These are phyloP conservation scores for Erodium texanum DNA, from an alignment of 441 rosid species.

Conservation along the genomic window DNA sequence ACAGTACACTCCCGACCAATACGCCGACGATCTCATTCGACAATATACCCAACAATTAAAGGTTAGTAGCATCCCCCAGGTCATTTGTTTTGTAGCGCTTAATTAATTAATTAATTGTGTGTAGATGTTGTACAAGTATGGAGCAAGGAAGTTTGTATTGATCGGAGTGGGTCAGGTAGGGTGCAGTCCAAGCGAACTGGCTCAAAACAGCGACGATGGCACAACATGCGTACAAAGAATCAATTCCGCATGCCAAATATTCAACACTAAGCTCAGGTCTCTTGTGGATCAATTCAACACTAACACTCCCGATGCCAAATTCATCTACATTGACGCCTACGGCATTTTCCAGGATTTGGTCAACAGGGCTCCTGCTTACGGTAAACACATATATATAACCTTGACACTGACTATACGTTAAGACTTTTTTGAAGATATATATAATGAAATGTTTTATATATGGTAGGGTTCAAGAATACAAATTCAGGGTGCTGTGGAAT, in stretches of 20 bases:
- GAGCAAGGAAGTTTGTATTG: conserved; percentile 71
- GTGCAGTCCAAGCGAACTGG: conserved; percentile 68
- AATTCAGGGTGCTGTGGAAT: conserved; percentile 84
- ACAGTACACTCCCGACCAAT: conserved; percentile 48
- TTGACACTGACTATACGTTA: no score
- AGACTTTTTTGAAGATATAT: no score
- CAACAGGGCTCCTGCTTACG: conserved; percentile 40
- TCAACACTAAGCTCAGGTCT: conserved; percentile 58
- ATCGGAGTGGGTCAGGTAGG: conserved; percentile 71
- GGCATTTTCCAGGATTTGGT: conserved; percentile 70
- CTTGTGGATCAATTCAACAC: conserved; percentile 55
- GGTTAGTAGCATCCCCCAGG: no score
- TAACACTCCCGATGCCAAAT: conserved; percentile 46
- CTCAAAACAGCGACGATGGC: conserved; percentile 48
- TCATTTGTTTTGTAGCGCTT: no score
- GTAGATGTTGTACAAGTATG: conserved; percentile 37
- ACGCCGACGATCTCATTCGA: conserved; percentile 40
- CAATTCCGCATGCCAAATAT: conserved; percentile 62
- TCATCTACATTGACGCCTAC: conserved; percentile 57
- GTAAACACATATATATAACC: conserved; percentile 4
- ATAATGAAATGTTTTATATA: not conserved
- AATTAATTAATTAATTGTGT: no score
- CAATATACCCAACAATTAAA: conserved; percentile 49
- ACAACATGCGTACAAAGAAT: conserved; percentile 58
- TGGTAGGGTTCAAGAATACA: conserved; percentile 34